These are phyloP conservation scores for Globisporangium abappressorium DNA, from an alignment of 352 stramenopile genomes.

Conservation along the genomic window DNA sequence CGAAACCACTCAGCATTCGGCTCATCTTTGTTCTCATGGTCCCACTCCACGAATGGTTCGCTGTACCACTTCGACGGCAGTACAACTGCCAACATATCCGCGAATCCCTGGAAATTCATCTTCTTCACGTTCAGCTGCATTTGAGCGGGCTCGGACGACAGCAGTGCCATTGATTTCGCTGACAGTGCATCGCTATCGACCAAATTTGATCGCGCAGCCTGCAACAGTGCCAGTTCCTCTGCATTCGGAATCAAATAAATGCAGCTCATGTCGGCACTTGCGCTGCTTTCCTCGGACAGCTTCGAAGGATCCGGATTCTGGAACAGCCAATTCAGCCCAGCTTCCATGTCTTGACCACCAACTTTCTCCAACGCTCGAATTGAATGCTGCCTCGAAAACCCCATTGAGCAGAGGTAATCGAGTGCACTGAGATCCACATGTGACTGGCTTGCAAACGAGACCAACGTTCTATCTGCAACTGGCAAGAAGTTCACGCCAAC, in stretches of 20 bases:
- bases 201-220: constrained; percentile 31
- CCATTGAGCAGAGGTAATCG: constrained; percentile 60
- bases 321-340: constrained; percentile 64
- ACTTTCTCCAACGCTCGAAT: constrained; percentile 33
- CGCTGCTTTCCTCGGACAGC: background rate
- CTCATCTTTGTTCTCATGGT: constrained; percentile 21
- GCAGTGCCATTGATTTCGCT: constrained; percentile 23
- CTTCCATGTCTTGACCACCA: constrained; percentile 40
- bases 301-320: constrained; percentile 44
- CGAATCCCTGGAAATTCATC: constrained; percentile 48
- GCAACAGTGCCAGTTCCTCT: constrained; percentile 44
- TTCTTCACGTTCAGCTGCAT: constrained; percentile 46
- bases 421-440: constrained; percentile 31
- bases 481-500: constrained; percentile 56
- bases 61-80: constrained; percentile 50
- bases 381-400: constrained; percentile 53
- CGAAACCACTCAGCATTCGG: constrained; percentile 62
- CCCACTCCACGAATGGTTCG: constrained; percentile 27
- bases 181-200: constrained; percentile 41
- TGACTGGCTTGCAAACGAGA: constrained; percentile 28
- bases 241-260: constrained; percentile 44
- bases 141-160: constrained; percentile 30
- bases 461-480: constrained; percentile 47
- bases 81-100: constrained; percentile 46
- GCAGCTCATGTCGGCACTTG: constrained; percentile 3